phyloP scores from a whole-genome alignment of 441 rosid genomes.

The Biscutella auriculata region DNA sequence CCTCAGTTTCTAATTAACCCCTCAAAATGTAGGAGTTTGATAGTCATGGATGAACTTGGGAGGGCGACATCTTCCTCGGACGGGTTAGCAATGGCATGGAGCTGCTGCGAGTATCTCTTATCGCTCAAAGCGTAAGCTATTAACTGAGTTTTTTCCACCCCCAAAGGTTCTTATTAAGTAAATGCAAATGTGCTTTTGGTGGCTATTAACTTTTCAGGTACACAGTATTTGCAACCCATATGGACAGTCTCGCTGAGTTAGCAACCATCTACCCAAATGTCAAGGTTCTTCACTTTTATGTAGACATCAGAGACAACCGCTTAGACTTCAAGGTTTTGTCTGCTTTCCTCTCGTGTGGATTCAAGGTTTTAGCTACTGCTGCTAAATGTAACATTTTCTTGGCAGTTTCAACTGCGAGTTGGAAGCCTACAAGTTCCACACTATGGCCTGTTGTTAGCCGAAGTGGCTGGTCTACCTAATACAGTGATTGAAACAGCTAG shows the following conservation, averaged over 20 bases:
- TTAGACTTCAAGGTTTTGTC: constrained; percentile 78
- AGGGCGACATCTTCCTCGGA: constrained; percentile 97
- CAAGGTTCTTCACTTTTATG: constrained; percentile 74
- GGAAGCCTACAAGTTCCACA: constrained; percentile 70
- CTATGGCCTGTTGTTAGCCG: constrained; percentile 79
- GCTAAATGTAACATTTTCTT: neutral
- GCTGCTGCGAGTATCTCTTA: constrained; percentile 86
- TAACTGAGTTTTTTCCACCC: neutral
- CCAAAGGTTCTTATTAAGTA: neutral
- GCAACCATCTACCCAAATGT: constrained; percentile 85
- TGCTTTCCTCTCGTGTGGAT: neutral
- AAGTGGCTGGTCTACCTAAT: constrained; percentile 83
- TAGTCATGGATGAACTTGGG: constrained; percentile 94
- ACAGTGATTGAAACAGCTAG: constrained; percentile 74
- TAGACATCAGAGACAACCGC: constrained; percentile 59
- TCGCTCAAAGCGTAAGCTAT: constrained; percentile 67
- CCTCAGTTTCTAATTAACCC: neutral
- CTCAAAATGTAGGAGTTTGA: constrained; percentile 54
- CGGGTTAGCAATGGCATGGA: constrained; percentile 92
- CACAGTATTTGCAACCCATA: constrained; percentile 84
- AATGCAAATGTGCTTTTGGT: neutral
- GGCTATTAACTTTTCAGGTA: constrained; percentile 40
- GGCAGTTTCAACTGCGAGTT: constrained; percentile 74
- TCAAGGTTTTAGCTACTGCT: neutral
- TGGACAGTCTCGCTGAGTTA: constrained; percentile 80